Base-by-base conservation (phyloP, 768 basidiomycete species). In the Panus rudis region DNA sequence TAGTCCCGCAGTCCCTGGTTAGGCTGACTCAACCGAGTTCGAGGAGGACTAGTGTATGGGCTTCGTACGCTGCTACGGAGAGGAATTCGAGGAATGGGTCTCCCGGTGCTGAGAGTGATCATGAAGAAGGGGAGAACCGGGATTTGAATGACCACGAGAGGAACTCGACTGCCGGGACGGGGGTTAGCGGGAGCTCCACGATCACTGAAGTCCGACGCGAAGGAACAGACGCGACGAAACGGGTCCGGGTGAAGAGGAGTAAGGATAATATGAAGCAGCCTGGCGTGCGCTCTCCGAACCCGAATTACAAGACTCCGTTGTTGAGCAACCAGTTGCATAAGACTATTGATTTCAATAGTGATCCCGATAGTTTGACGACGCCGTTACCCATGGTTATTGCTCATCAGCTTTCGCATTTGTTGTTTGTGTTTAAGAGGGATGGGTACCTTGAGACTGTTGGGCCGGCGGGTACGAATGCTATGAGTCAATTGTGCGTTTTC, bases 391-490 rank as follows among this genome's bases (percentile, higher is more conserved):
- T 92, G 34, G 70, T 87, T 21, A 83, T 94, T 49, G 84, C 84
- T 2, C 86, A 92, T 62, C 89, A 93, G 58, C 69, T 96, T 26
- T 71, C 76, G 16, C 67, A 78, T 34, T 61, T 71, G 22, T 60
- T 93, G 33, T 92, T 88, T 61, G 64, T 64, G 41, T 92, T 87
- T 62, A 79, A 81, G 56, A 70, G 83, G 27, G 81, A 87, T 52
- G 91, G 90, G 1, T 81, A 81, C 44, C 62, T 97, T 39, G 93
- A 96, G 61, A 82, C 83, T 14, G 81, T 93, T 47, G 93, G 93
- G 25, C 91, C 91, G 11, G 91, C 92, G 22, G 82, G 89, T 49
- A 68, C 78, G 34, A 93, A 92, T 63, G 76, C 84, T 0, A 75
- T 93, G 74, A 81, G 73, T 48, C 72, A 64, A 55, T 56, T 90